Evolutionary conservation across 2,329 filamentous ascomycete genomes (phyloP), one percentile per base, ranked within the genome.

Genomic region (Sphaerostilbella broomeana): DNA sequence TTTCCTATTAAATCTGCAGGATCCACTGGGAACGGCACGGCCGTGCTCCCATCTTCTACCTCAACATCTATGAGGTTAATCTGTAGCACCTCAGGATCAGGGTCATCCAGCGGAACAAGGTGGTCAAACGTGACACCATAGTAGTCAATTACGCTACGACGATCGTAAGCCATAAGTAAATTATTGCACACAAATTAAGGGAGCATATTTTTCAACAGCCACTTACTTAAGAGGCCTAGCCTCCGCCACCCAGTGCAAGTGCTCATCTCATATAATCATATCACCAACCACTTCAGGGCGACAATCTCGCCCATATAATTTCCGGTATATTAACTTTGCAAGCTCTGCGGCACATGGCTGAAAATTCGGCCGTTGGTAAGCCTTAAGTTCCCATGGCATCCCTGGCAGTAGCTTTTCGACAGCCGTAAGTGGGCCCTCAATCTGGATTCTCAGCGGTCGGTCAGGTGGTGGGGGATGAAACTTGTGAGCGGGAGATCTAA

Each of bases 41-140:
- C 47, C 32, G 51, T 45, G 25, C 63, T 67, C 36, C 60, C 60
- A 45, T 63, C 64, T 17, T 26, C 45, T 4, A 49, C 54, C 2
- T 43, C 38, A 36, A 54, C 50, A 11, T 42, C 64, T 32, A 63
- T 49, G 35, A 69, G 65, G 30, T 64, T 67, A 30, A 68, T 61
- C 47, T 63, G 57, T 13, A 68, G 44, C 2, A 65, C 60, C 41
- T 68, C 62, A n/a, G 61, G 64, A 43, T 62, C 48, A 18, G 24
- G 22, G 35, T 68, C 57, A 25, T 61, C 47, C 5, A 38, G 10
- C 3, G 59, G 57, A 33, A 67, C 60, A 21, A 59, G 50, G 39
- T 67, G 54, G 44, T 67, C 61, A 45, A 68, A 68, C 13, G 61
- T 65, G 27, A 67, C 58, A 20, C 61, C 56, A 41, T 66, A 65